These are phyloP conservation scores for Kluyveromyces lactis DNA, from an alignment of 805 yeast species.

Conservation along the genomic window DNA sequence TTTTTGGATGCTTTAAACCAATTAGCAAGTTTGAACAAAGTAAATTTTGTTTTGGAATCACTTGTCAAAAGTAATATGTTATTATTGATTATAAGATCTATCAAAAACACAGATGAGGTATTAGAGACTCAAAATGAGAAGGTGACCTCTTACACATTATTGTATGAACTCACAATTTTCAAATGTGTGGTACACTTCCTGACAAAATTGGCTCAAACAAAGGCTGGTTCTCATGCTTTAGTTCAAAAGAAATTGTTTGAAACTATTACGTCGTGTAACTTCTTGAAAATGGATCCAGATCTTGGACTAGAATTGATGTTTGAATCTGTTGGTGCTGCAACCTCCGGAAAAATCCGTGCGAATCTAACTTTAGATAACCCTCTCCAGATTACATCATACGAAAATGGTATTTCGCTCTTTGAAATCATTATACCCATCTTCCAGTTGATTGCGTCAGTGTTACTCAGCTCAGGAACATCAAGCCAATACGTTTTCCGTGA, in stretches of 20 bases:
- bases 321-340: conserved; percentile 28
- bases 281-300: conserved; percentile 69
- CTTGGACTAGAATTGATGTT: conserved; percentile 53
- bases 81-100: conserved; percentile 52
- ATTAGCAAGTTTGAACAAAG: conserved; percentile 41
- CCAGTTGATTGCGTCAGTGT: conserved; percentile 58
- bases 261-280: conserved; percentile 44
- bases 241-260: conserved; percentile 68
- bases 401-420: conserved; percentile 42
- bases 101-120: conserved; percentile 62
- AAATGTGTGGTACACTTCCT: conserved; percentile 63
- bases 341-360: conserved; percentile 32
- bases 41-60: conserved; percentile 49
- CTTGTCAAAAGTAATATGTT: conserved; percentile 61
- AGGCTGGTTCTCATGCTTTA: conserved; percentile 68
- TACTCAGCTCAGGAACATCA: conserved; percentile 71
- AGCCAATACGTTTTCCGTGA: conserved; percentile 50
- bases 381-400: conserved; percentile 24
- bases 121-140: conserved; percentile 33
- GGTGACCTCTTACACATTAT: conserved; percentile 42
- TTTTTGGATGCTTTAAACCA: conserved; percentile 61
- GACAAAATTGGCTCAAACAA: conserved; percentile 65
- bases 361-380: conserved; percentile 49
- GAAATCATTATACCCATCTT: conserved; percentile 68
- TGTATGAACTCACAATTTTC: conserved; percentile 72